phyloP scores from a whole-genome alignment of 1,139 yeast species.

The Debaryomyces sp. region DNA sequence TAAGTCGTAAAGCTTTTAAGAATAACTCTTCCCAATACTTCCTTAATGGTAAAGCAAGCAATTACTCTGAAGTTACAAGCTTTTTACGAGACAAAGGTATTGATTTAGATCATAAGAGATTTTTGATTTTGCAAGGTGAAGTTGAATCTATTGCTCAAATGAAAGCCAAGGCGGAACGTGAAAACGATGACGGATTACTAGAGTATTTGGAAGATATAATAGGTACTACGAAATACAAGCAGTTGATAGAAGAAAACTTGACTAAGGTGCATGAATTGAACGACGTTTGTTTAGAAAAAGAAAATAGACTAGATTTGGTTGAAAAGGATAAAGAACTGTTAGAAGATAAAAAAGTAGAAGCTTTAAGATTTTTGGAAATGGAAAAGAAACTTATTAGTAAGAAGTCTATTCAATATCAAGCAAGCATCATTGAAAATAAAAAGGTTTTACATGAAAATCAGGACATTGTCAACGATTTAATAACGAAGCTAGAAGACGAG shows the following conservation, averaged over 20 bases:
- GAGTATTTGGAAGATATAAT: conserved; percentile 96
- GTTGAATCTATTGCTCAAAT: conserved; percentile 98
- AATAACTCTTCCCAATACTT: conserved; percentile 81
- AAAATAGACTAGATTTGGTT: conserved; percentile 76
- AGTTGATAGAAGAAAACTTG: conserved; percentile 67
- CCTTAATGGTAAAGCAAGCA: conserved; percentile 69
- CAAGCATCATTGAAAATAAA: conserved; percentile 44
- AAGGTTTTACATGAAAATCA: conserved; percentile 43
- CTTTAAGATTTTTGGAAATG: conserved; percentile 61
- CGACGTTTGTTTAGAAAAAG: conserved; percentile 80
- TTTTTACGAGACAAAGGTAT: conserved; percentile 82
- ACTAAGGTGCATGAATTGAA: conserved; percentile 67
- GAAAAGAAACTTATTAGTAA: conserved; percentile 65
- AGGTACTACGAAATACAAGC: conserved; percentile 87
- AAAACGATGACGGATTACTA: conserved; percentile 88
- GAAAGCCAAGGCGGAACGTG: conserved; percentile 95
- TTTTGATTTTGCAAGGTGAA: conserved; percentile 94
- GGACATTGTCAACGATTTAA: conserved; percentile 34
- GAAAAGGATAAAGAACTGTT: conserved; percentile 72
- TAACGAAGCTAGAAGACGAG: conserved; percentile 50
- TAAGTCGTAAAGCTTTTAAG: conserved; percentile 77
- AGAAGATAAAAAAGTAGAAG: conserved; percentile 71
- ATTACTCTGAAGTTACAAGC: conserved; percentile 77
- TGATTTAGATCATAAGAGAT: conserved; percentile 92
- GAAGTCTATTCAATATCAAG: conserved; percentile 61